A percentile compares a stretch with the other conserved stretches of the same genome.
Conservation (phyloP, 2,329 filamentous ascomycete genomes). For the Cytospora paraplurivora region DNA sequence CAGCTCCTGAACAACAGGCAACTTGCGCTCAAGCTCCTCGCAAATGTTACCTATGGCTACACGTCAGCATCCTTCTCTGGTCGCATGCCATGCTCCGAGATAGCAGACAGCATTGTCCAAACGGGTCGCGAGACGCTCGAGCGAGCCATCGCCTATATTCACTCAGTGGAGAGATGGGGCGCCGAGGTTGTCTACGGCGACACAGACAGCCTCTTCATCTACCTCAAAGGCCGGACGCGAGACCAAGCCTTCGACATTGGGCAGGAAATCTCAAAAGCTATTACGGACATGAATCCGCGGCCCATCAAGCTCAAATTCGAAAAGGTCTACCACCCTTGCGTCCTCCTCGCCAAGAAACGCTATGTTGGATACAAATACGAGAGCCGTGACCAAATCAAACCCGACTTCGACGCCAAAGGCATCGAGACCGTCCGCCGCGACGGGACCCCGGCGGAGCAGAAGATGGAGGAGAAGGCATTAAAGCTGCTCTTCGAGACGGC, state of each 20-base stretch:
- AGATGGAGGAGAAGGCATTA: slow-evolving; percentile 90
- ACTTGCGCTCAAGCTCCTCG: slow-evolving; percentile 89
- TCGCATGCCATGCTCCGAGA: slow-evolving; percentile 96
- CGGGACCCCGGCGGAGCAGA: slow-evolving; percentile 92
- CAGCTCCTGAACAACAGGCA: slow-evolving; percentile 91
- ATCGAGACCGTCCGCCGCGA: slow-evolving; percentile 97
- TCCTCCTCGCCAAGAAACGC: slow-evolving; percentile 92
- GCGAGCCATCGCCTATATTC: slow-evolving; percentile 88
- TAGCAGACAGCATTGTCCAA: slow-evolving; percentile 97
- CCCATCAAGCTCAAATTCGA: slow-evolving; percentile 97
- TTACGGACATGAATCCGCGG: slow-evolving; percentile 87
- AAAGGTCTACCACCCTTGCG: slow-evolving; percentile 95
- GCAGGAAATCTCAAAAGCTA: slow-evolving; percentile 82
- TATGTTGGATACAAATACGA: slow-evolving; percentile 99
- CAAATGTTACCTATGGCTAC: slow-evolving; percentile 99
- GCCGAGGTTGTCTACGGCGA: slow-evolving; percentile 98
- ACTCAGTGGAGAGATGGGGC: slow-evolving; percentile 82
- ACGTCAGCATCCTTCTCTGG: slow-evolving; percentile 96
- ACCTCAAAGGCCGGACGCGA: slow-evolving; percentile 82
- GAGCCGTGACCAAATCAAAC: slow-evolving; percentile 68
- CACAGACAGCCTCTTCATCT: slow-evolving; percentile 91
- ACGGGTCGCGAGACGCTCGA: slow-evolving; percentile 93
- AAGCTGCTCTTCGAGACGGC: slow-evolving; percentile 87
- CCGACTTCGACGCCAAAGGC: slow-evolving; percentile 96
- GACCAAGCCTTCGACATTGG: slow-evolving; percentile 92